A percentile compares a stretch with the other conserved stretches of the same genome.
Conservation (phyloP, 345 rosid species). For the Gossypium rotundifolium region DNA sequence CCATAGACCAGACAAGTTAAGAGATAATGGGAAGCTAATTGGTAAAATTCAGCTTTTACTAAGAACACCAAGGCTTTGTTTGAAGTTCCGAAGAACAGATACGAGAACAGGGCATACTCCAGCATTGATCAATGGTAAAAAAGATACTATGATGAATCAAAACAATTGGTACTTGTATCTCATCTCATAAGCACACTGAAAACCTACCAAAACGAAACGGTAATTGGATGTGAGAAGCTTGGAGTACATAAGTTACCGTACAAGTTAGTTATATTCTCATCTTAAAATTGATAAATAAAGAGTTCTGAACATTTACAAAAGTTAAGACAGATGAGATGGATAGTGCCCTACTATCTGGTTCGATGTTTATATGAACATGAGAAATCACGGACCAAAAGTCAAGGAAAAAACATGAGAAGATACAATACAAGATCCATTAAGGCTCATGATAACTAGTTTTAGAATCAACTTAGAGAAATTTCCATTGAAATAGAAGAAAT, state of each 20-base stretch:
- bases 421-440: not conserved
- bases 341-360: not conserved
- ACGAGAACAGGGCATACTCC: not conserved
- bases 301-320: not conserved
- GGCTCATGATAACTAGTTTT: not conserved
- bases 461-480: not conserved
- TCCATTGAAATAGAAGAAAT: not conserved
- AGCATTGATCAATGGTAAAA: not conserved
- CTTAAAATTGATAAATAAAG: not conserved
- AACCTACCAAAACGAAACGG: not conserved
- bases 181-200: not conserved
- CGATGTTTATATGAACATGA: not conserved
- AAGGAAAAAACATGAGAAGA: not conserved
- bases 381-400: not conserved
- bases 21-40: not conserved
- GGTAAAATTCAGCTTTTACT: not conserved
- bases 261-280: not conserved
- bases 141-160: not conserved
- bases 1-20: not conserved
- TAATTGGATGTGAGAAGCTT: not conserved
- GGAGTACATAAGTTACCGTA: not conserved
- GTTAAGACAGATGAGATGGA: not conserved
- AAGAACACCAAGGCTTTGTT: not conserved
- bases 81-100: not conserved
- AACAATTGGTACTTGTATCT: not conserved